These are phyloP conservation scores for Atkinsonella hypoxylon DNA, from an alignment of 2,329 filamentous ascomycete species.

Conservation along the genomic window DNA sequence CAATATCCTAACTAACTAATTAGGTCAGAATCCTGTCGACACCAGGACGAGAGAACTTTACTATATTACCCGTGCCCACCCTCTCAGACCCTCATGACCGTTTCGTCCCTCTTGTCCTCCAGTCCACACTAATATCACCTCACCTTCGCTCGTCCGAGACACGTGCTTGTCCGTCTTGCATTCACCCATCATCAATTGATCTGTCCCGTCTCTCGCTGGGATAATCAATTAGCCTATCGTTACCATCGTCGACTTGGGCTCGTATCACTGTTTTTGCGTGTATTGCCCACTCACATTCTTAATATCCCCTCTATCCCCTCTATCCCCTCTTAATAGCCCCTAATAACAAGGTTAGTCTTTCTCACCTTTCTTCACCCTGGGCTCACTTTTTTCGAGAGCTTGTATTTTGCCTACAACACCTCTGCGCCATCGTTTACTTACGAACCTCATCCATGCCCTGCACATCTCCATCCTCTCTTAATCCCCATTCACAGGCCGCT, in stretches of 20 bases:
- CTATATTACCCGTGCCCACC: constrained; percentile 9
- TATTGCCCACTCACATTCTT: background rate
- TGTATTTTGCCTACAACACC: too few relatives aligned
- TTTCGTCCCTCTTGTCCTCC: background rate
- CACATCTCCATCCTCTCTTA: too few relatives aligned
- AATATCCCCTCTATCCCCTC: too few relatives aligned
- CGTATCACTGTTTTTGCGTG: background rate
- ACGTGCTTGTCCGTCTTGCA: constrained; percentile 6
- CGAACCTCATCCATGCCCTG: too few relatives aligned
- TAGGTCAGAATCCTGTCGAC: background rate
- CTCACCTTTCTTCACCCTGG: background rate
- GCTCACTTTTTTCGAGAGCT: background rate
- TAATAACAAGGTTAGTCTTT: constrained; percentile 5
- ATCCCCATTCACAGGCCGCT: too few relatives aligned
- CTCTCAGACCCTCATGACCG: background rate
- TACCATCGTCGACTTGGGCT: background rate
- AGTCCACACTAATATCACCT: background rate
- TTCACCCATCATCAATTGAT: constrained; percentile 13
- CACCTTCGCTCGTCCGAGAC: constrained; percentile 5
- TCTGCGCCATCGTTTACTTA: too few relatives aligned
- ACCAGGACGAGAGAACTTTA: background rate
- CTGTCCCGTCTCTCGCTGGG: constrained; percentile 22
- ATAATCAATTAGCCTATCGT: constrained; percentile 7
- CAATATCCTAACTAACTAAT: too few relatives aligned
- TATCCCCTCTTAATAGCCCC: background rate